A percentile compares a stretch with the other conserved stretches of the same genome.
phyloP scores from a whole-genome alignment of 2,329 filamentous ascomycete species.

The Colletotrichum lindemuthianum region DNA sequence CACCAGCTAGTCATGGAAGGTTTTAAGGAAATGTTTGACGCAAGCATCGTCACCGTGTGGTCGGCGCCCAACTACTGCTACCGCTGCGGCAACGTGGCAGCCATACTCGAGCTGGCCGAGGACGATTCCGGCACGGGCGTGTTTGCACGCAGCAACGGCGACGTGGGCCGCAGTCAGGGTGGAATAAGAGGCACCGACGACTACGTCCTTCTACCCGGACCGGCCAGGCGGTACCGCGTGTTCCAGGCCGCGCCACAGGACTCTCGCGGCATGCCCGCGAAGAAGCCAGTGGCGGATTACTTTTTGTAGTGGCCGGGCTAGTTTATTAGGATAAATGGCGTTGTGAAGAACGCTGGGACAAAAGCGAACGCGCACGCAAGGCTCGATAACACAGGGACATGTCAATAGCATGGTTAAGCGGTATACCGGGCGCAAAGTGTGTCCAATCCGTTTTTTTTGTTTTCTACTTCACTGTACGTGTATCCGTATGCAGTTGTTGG shows the following conservation, averaged over 20 bases:
- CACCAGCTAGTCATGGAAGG: slow-evolving; percentile 99
- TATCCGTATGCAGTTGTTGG: neutral
- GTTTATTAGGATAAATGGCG: slow-evolving; percentile 34
- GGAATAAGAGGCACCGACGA: slow-evolving; percentile 46
- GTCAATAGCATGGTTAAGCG: slow-evolving; percentile 3
- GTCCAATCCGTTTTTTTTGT: neutral
- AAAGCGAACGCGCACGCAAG: neutral
- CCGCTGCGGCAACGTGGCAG: slow-evolving; percentile 93
- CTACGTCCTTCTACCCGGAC: slow-evolving; percentile 61
- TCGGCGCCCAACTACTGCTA: slow-evolving; percentile 98
- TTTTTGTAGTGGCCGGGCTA: slow-evolving; percentile 69
- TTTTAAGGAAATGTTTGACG: slow-evolving; percentile 99
- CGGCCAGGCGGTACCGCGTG: slow-evolving; percentile 89
- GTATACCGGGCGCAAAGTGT: neutral
- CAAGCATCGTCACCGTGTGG: slow-evolving; percentile 98
- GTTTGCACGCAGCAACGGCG: slow-evolving; percentile 77
- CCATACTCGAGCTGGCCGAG: slow-evolving; percentile 91
- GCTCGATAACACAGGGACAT: slow-evolving; percentile 4
- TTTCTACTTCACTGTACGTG: slow-evolving; percentile 1
- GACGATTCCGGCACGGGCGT: slow-evolving; percentile 80
- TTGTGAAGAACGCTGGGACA: neutral
- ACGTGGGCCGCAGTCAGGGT: slow-evolving; percentile 67
- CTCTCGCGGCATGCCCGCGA: slow-evolving; percentile 95
- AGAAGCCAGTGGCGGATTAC: slow-evolving; percentile 98
- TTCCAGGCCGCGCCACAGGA: slow-evolving; percentile 98